A percentile compares a stretch with the other conserved stretches of the same genome.
Conservation (phyloP, 768 basidiomycete species). For the Mycena venus region DNA sequence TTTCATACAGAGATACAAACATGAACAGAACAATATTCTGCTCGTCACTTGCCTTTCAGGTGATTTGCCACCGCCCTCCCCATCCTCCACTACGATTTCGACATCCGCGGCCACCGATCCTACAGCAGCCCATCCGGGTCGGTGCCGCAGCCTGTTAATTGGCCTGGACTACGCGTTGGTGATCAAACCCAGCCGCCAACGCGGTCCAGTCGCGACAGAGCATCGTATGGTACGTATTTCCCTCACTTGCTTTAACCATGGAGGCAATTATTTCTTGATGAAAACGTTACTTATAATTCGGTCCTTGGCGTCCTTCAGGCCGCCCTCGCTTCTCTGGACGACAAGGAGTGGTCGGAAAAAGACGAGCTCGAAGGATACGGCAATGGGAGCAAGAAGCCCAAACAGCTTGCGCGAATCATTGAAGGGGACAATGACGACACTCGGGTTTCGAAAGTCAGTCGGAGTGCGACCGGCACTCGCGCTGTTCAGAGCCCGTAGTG, state of each 20-base stretch:
- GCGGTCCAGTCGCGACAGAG: not conserved
- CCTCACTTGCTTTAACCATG: not conserved
- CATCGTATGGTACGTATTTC: not conserved
- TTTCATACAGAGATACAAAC: slow-evolving; percentile 15
- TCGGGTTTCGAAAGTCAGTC: not conserved
- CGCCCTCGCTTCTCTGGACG: not conserved
- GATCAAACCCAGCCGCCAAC: not conserved
- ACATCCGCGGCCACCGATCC: no score
- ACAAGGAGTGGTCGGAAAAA: slow-evolving; percentile 4
- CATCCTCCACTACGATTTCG: no score
- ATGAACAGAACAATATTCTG: slow-evolving; percentile 18
- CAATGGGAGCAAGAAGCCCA: not conserved
- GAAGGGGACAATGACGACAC: not conserved
- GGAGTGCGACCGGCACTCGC: not conserved
- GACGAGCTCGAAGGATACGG: slow-evolving; percentile 14
- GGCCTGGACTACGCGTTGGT: slow-evolving; percentile 12
- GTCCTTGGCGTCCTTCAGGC: not conserved
- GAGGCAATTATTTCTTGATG: not conserved
- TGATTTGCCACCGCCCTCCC: slow-evolving; percentile 1
- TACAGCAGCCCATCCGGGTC: no score
- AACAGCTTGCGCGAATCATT: not conserved
- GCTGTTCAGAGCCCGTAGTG: not conserved
- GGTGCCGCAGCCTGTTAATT: slow-evolving; percentile 1
- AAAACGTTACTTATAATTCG: not conserved
- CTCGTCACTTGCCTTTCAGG: not conserved